Evolutionary conservation across 495 filamentous ascomycete species (phyloP), one percentile per base, ranked within the genome.

Genomic region (Xylaria bambusicola): DNA sequence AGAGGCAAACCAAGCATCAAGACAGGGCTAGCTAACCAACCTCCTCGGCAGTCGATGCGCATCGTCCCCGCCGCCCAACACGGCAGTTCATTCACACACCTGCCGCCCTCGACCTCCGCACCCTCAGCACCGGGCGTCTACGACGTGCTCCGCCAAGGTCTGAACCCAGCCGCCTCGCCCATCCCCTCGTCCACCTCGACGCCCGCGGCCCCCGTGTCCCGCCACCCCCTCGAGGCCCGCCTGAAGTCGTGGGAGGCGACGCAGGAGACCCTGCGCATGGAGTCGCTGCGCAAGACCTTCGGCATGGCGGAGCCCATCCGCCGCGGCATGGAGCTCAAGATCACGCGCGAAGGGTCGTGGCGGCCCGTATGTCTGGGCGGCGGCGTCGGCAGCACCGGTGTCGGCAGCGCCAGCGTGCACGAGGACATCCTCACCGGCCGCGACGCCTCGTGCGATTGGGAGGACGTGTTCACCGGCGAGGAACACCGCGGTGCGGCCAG

Each of bases 281-380:
- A 92, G 76, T 74, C 81, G 31, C 82, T 97, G 70, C 84, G 92
- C 45, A 89, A 91, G 55, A 84, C 87, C 31, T 97, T 88, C 73
- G 93, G 93, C 44, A 91, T 97, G 57, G 90, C 88, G n/a, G 93
- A 97, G 83, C 93, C 93, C 9, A 84, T 97, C 62, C 84, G 90
- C 15, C 85, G 93, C n/a, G 89, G 87, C 35, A 98, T 98, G 93
- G 93, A 98, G 80, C 77, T 96, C 67, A 89, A 89, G 82, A 92
- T 96, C 68, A 82, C 84, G 1, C 71, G 77, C 38, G 78, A 77
- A 48, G 80, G 84, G 41, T 71, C 75, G 61, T 83, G 81, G 82
- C 75, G 74, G 62, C 81, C 80, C 3, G 58, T 77, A 31, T 73
- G 70, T 6, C 73, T 83, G 7, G 77, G 75, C 38, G 74, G 75